A percentile compares a stretch with the other conserved stretches of the same genome.
Evolutionary conservation across 2,329 filamentous ascomycete genomes (phyloP).

Genomic region (Magnaporthales sp.): DNA sequence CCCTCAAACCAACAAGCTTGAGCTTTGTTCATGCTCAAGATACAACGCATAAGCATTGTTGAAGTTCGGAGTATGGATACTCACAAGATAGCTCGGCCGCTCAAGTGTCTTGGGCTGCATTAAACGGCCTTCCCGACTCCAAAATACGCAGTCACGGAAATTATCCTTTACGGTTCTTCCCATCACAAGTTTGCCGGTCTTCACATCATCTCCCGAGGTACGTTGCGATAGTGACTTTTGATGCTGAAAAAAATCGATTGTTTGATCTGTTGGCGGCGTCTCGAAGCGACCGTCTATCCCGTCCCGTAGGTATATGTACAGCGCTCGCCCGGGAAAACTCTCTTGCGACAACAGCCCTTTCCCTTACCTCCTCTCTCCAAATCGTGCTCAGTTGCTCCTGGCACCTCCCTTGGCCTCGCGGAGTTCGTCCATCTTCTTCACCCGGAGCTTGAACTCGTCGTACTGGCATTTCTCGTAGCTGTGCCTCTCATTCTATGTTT

Average conservation of each 20-base stretch:
- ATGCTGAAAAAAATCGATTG: neutral
- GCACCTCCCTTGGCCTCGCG: constrained; percentile 74
- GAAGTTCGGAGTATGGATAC: neutral
- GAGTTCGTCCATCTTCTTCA: constrained; percentile 97
- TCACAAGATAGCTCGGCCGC: neutral
- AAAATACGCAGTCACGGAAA: neutral
- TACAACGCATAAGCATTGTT: neutral
- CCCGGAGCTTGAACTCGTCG: constrained; percentile 95
- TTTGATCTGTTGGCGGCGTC: neutral
- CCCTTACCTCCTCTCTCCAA: neutral
- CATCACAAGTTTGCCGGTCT: neutral
- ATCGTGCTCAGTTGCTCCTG: constrained; percentile 63
- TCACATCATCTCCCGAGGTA: neutral
- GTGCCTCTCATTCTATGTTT: constrained; percentile 77
- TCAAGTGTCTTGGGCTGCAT: neutral
- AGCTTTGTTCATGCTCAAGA: neutral
- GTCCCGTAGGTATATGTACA: neutral
- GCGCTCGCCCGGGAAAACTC: neutral
- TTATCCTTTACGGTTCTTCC: neutral
- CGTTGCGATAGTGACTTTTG: neutral
- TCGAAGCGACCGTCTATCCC: neutral
- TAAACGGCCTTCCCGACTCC: neutral
- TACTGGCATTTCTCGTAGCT: constrained; percentile 99
- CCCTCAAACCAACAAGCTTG: neutral
- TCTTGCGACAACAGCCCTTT: neutral